These are phyloP conservation scores for Emmonsia crescens DNA, from an alignment of 2,329 filamentous ascomycete genomes.

Conservation along the genomic window DNA sequence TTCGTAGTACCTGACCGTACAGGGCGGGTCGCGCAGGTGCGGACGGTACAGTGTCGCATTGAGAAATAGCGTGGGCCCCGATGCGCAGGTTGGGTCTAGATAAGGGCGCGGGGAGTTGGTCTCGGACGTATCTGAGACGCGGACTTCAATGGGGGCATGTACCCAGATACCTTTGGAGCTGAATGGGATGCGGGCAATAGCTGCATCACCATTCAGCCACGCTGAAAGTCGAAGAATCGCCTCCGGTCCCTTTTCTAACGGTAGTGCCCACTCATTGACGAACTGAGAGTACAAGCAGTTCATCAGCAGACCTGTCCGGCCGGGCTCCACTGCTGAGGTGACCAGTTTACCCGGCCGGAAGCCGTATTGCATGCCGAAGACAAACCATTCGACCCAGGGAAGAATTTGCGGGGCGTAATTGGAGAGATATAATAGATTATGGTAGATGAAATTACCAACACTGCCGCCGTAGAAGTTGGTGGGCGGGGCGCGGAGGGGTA, in stretches of 20 bases:
- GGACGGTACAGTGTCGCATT: constrained; percentile 85
- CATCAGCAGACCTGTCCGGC: constrained; percentile 74
- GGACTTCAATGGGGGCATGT: constrained; percentile 87
- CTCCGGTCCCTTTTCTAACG: constrained; percentile 74
- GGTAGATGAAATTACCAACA: constrained; percentile 81
- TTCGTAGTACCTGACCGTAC: constrained; percentile 66
- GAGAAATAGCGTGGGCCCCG: constrained; percentile 70
- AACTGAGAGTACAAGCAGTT: constrained; percentile 98
- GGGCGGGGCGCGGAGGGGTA: constrained; percentile 48
- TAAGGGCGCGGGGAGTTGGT: constrained; percentile 46
- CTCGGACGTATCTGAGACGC: constrained; percentile 59
- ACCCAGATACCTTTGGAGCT: constrained; percentile 69
- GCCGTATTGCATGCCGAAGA: constrained; percentile 96
- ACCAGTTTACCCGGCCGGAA: constrained; percentile 57
- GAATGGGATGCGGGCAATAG: constrained; percentile 65
- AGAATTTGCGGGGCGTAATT: constrained; percentile 69
- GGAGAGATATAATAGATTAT: constrained; percentile 73
- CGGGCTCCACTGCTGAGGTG: constrained; percentile 67
- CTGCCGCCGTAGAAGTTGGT: constrained; percentile 69
- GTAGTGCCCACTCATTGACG: constrained; percentile 96
- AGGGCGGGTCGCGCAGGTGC: constrained; percentile 67
- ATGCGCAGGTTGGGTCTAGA: constrained; percentile 59
- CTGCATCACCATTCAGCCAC: constrained; percentile 70
- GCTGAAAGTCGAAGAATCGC: constrained; percentile 70
- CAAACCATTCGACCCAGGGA: constrained; percentile 88